Percentiles rank a stretch among this genome's conserved stretches.
Conservation (phyloP, 1,284 basidiomycete species). For the Dichomitus squalens region DNA sequence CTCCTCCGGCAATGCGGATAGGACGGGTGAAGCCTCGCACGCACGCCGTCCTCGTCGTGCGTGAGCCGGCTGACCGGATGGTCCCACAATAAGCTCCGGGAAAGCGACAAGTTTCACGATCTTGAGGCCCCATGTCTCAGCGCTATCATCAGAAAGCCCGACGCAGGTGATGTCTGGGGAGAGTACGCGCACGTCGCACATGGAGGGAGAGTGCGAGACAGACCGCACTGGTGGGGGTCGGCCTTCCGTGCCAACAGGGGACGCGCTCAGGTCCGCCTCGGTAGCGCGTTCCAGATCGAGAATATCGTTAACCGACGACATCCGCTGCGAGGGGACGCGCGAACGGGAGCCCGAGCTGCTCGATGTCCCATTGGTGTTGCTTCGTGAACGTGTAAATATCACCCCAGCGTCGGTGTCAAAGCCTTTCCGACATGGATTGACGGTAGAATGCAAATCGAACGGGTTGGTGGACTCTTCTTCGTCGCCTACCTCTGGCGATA, state of each 20-base stretch:
- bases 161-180: conserved; percentile 39
- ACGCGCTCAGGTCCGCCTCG: conserved; percentile 7
- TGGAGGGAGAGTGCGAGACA: conserved; percentile 31
- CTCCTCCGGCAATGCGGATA: conserved; percentile 12
- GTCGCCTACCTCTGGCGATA: conserved; percentile 38
- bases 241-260: not conserved
- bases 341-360: conserved; percentile 21
- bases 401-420: conserved; percentile 41
- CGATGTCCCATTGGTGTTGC: conserved; percentile 37
- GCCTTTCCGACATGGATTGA: conserved; percentile 28
- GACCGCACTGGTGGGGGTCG: conserved; percentile 23
- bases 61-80: not conserved
- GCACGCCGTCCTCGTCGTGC: not conserved
- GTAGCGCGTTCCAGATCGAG: not conserved
- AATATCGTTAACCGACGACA: conserved; percentile 16
- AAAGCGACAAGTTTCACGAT: conserved; percentile 74
- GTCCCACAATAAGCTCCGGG: conserved; percentile 61
- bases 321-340: conserved; percentile 8
- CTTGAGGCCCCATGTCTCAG: conserved; percentile 73
- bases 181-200: conserved; percentile 34
- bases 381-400: conserved; percentile 48
- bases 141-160: conserved; percentile 53
- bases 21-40: conserved; percentile 2
- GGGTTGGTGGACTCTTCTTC: conserved; percentile 38
- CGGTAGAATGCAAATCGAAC: conserved; percentile 32